Percentiles rank a stretch among this genome's conserved stretches.
Evolutionary conservation across 164 flowering plant species (phyloP).

Genomic region (Vitis amurensis): DNA sequence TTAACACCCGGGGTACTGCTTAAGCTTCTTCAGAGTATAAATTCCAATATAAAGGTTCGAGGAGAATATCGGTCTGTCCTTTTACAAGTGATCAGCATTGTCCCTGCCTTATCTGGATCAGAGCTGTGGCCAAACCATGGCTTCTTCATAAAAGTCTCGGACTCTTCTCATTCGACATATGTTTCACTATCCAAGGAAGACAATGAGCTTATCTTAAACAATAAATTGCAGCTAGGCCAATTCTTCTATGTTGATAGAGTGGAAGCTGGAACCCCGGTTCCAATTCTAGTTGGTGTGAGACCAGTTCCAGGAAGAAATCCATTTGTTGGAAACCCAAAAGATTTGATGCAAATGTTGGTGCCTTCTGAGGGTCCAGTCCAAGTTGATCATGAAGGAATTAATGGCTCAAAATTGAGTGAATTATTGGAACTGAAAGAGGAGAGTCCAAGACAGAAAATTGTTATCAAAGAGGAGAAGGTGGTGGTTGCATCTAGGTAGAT

Average conservation of each 20-base stretch:
- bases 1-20: slow-evolving; percentile 85
- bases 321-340: slow-evolving; percentile 84
- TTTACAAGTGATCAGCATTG: slow-evolving; percentile 91
- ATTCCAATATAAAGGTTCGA: slow-evolving; percentile 63
- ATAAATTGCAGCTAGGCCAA: slow-evolving; percentile 87
- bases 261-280: slow-evolving; percentile 80
- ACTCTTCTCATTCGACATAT: slow-evolving; percentile 91
- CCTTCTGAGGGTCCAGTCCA: slow-evolving; percentile 44
- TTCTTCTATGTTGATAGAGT: slow-evolving; percentile 79
- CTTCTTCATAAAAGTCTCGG: slow-evolving; percentile 93
- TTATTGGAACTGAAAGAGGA: slow-evolving; percentile 29
- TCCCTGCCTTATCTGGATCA: slow-evolving; percentile 85
- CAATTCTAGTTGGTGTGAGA: slow-evolving; percentile 71
- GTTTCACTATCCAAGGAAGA: slow-evolving; percentile 76
- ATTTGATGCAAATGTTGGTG: slow-evolving; percentile 80
- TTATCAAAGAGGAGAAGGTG: slow-evolving; percentile 86
- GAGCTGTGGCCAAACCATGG: slow-evolving; percentile 94
- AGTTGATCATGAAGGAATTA: slow-evolving; percentile 26
- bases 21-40: slow-evolving; percentile 77
- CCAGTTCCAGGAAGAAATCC: slow-evolving; percentile 84
- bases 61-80: slow-evolving; percentile 88
- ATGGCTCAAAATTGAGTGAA: slow-evolving; percentile 26
- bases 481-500: slow-evolving; percentile 87
- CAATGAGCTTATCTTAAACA: slow-evolving; percentile 80
- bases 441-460: slow-evolving; percentile 44